Base-by-base conservation (phyloP, 805 yeast species). In the Vanderwaltozyma yarrowii region DNA sequence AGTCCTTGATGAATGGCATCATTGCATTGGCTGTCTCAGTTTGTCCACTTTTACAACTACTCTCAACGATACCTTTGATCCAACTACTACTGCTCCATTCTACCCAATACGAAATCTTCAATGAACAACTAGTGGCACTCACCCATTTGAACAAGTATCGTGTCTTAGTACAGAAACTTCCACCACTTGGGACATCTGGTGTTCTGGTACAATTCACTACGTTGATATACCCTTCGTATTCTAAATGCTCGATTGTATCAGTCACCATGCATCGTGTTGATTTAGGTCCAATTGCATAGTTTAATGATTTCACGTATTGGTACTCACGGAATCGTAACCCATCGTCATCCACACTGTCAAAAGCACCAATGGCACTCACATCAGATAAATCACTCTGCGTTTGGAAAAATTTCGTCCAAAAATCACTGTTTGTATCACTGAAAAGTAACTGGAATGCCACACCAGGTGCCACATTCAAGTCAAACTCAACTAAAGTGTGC, bases 111-210 rank as follows among this genome's bases (percentile, higher is more conserved):
- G 86, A 70, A 15, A 82, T 58, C 32, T 63, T 64, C 29, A 92
- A 49, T 34, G 67, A 63, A 4, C 95, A 80, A 18, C 64, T 56
- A 50, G 80, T 83, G 21, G 67, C 59, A 8, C 65, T 67, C 0
- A 69, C 86, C 97, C 98, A 92, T 3, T 80, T 69, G 39, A 86
- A 61, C 32, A 78, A 65, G 50, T 77, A 82, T 43, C 82, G 68
- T 0, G 95, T 84, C 44, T 76, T 70, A 2, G 87, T 87, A 24
- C 72, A 67, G 57, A 92, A 92, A 1, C 83, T 71, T 31, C 71
- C 71, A 4, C 99, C 99, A 50, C 88, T 81, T 0, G 99, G 98
- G 13, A 92, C 97, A 53, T 86, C 92, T 0, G 98, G 99, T 0
- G 98, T 88, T 30, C 64, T 66, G 0, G 89, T 76, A 2, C 73